phyloP scores from a whole-genome alignment of 2,329 filamentous ascomycete genomes.

The Beauveria varroae region DNA sequence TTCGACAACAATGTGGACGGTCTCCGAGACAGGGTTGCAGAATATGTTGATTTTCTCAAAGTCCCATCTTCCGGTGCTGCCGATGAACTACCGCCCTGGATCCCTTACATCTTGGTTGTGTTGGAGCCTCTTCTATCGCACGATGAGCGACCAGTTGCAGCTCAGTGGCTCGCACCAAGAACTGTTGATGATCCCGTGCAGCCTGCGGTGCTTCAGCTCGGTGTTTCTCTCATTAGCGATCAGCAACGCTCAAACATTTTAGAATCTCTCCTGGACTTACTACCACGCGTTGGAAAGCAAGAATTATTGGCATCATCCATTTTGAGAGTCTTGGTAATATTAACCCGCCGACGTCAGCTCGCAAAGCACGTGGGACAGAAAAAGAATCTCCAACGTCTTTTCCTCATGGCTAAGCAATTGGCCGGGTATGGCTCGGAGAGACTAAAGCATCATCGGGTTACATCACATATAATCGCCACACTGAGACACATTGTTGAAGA shows the following conservation, averaged over 20 bases:
- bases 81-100: constrained; percentile 84
- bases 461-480: constrained; percentile 68
- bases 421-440: constrained; percentile 69
- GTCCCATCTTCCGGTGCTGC: constrained; percentile 56
- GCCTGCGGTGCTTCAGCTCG: constrained; percentile 52
- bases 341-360: constrained; percentile 71
- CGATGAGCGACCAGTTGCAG: constrained; percentile 71
- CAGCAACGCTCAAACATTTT: constrained; percentile 67
- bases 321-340: constrained; percentile 73
- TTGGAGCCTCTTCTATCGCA: constrained; percentile 86
- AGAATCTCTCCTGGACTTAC: constrained; percentile 68
- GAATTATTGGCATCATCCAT: constrained; percentile 77
- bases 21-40: constrained; percentile 67
- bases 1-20: constrained; percentile 69
- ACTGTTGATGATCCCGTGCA: constrained; percentile 41
- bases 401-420: constrained; percentile 92
- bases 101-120: constrained; percentile 82
- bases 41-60: constrained; percentile 73
- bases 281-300: constrained; percentile 83
- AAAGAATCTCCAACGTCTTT: constrained; percentile 80
- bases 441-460: constrained; percentile 49
- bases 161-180: constrained; percentile 58
- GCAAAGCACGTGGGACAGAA: constrained; percentile 76
- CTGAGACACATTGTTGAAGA: constrained; percentile 92
- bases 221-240: constrained; percentile 45